These are phyloP conservation scores for Penicillium rolfsii DNA, from an alignment of 2,329 filamentous ascomycete species.

Conservation along the genomic window DNA sequence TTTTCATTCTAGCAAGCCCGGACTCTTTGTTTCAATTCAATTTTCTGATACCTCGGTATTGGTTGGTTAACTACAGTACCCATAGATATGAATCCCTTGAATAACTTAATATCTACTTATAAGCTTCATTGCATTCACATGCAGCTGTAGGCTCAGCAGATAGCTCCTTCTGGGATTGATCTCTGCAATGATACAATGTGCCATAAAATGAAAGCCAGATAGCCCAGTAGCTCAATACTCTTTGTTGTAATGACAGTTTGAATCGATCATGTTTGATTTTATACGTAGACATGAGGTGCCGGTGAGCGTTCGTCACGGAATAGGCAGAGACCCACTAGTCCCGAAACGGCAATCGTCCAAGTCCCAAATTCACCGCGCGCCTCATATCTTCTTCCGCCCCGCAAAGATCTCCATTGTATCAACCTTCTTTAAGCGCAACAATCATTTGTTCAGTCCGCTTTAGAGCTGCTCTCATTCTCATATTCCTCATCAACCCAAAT, in stretches of 20 bases:
- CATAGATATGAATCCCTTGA: not conserved
- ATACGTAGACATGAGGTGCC: not conserved
- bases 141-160: not conserved
- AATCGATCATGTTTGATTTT: not conserved
- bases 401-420: constrained; percentile 22
- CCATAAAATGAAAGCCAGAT: not conserved
- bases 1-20: constrained; percentile 7
- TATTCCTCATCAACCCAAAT: not conserved
- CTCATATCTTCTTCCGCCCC: constrained; percentile 21
- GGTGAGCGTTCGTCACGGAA: not conserved
- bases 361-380: constrained; percentile 22
- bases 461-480: not conserved
- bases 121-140: not conserved
- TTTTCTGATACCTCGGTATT: constrained; percentile 21
- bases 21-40: constrained; percentile 17
- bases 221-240: no score
- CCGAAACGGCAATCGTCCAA: constrained; percentile 19
- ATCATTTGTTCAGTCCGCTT: constrained; percentile 3
- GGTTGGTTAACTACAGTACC: not conserved
- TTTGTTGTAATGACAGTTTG: not conserved
- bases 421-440: constrained; percentile 8
- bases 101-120: not conserved
- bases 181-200: not conserved
- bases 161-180: not conserved
- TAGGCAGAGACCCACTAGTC: constrained; percentile 23